Base-by-base conservation (phyloP, 345 rosid genomes). In the Excoecaria cochinchinensis region DNA sequence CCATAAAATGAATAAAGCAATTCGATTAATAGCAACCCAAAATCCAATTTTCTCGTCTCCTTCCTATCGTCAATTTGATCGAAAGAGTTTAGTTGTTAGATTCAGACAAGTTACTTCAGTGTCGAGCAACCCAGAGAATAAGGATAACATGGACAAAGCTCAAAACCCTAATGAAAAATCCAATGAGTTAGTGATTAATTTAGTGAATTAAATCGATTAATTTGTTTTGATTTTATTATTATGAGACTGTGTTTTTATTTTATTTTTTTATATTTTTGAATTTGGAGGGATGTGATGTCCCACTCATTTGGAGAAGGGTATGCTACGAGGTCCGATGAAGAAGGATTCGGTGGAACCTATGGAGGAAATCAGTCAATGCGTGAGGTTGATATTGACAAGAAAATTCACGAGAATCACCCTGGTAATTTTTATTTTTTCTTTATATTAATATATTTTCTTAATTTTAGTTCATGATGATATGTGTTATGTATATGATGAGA, bases 241-340 rank as follows among this genome's bases (percentile, higher is more conserved):
- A 38, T 17, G 0, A 8, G 11, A 24, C 67, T n/a, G n/a, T 36
- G 51, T 52, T 22, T 13, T 17, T 0, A 17, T 13, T 52, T 24
- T 11, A 22, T 3, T 22, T 15, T 13, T 42, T 6, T 21, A 11
- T 39, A 15, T 19, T 16, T 16, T 8, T 63, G 38, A 6, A 47
- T 62, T 14, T 7, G 51, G 71, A 90, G 97, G 82, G 89, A 90
- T 77, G 84, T 76, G 74, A 92, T 90, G 92, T 85, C 90, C 19
- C 89, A 88, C 73, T 89, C 97, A 17, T 92, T 60, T 74, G 97
- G 97, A 52, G 97, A 90, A 71, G 94, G 88, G 48, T 93, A 93
- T 74, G 65, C 95, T 0, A 88, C 95, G 14, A 90, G 97, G 84
- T 74, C 85, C 7, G 92, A 93, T 42, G 95, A 93, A 71, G 98